These are phyloP conservation scores for Candida chauliodis DNA, from an alignment of 805 yeast genomes.

Conservation along the genomic window DNA sequence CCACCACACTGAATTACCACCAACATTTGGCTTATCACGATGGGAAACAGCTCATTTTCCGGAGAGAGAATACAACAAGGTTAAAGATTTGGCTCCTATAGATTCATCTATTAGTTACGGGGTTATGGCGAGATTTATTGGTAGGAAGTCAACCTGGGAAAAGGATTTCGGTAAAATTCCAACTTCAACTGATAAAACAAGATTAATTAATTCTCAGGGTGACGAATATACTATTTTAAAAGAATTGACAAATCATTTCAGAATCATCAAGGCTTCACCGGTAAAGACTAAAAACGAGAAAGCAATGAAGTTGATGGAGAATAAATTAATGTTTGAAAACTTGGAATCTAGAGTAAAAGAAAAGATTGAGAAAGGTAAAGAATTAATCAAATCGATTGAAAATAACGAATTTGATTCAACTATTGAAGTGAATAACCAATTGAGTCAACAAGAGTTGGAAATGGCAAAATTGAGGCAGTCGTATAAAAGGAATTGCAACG, in stretches of 20 bases:
- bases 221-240: constrained; percentile 40
- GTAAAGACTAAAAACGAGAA: constrained; percentile 14
- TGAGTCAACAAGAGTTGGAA: constrained; percentile 14
- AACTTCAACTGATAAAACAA: constrained; percentile 15
- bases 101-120: constrained; percentile 29
- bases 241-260: constrained; percentile 21
- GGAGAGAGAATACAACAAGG: constrained; percentile 6
- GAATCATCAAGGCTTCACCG: constrained; percentile 20
- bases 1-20: constrained; percentile 34
- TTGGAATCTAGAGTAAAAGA: constrained; percentile 26
- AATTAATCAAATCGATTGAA: constrained; percentile 15
- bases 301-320: constrained; percentile 15
- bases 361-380: constrained; percentile 22
- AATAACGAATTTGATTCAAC: constrained; percentile 10
- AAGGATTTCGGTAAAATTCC: constrained; percentile 14
- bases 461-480: constrained; percentile 19
- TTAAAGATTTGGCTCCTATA: constrained; percentile 27
- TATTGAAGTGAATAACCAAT: constrained; percentile 10
- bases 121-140: constrained; percentile 35
- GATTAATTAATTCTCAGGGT: constrained; percentile 30
- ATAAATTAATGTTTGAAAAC: constrained; percentile 20
- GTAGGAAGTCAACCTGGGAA: constrained; percentile 32
- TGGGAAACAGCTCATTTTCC: constrained; percentile 13
- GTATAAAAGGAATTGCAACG: constrained; percentile 13
- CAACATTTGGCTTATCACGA: constrained; percentile 26